Evolutionary conservation across 169 alveolate genomes (phyloP), one percentile per base, ranked within the genome.

Genomic region (Plasmodium inui): DNA sequence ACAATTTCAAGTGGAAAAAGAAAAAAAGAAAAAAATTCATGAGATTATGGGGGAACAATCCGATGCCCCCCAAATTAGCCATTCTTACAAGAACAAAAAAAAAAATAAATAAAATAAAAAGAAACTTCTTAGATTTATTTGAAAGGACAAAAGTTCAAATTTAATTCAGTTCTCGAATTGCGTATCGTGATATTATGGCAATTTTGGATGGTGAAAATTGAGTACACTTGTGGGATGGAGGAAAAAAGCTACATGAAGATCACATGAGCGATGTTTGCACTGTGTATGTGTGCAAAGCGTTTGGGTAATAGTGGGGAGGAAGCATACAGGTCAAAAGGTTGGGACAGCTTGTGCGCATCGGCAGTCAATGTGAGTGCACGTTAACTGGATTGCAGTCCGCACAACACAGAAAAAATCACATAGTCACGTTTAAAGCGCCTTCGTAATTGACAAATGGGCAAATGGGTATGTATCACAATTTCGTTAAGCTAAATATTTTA

Each of bases 401-500:
- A 17, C 22, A 14, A 17, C 61, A 17, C 61, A 50, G 61, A 50
- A 50, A 50, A 50, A 50, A 50, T 50, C 61, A 50, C 22, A 50
- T 3, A 2, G 2, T 50, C 22, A 50, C 22, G 22, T 50, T 17
- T 17, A 14, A 14, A 3, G 61, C 61, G 61, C 61, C 61, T 50
- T 12, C 8, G 61, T 17, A 50, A 50, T 50, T 19, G n/a, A 30
- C 28, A 50, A 12, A 3, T 22, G 8, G n/a, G 19, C 37, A 17
- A 32, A 2, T 9, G 44, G 10, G 14, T n/a, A 78, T 19, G 50
- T 7, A 12, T 78, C 30, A 28, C n/a, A 57, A 83, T 57, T 55
- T 28, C 12, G 71, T 57, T 83, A 70, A 39, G 46, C 39, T 86
- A 74, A 76, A 86, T 41, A 39, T 28, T 41, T 19, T 61, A 34